Conservation (phyloP, 225 moss, liverwort and hornwort genomes). For the Asterella californica region DNA sequence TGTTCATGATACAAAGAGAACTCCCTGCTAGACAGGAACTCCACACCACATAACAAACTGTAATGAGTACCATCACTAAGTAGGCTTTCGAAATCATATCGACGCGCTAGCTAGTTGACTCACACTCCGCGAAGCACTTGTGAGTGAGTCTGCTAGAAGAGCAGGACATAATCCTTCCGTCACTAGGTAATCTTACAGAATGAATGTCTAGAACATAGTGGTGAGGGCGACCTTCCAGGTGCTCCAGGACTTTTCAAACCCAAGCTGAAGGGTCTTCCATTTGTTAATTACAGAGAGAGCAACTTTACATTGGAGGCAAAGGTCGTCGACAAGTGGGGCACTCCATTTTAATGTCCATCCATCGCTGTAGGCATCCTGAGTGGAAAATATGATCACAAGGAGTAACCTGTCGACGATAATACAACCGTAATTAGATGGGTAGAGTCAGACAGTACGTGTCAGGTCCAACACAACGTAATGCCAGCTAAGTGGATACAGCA, state of each 20-base stretch:
- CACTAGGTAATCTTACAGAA: no score
- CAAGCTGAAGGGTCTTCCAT: neutral
- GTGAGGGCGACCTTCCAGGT: neutral
- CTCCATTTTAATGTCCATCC: conserved; percentile 99
- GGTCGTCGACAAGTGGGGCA: conserved; percentile 90
- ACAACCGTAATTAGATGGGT: neutral
- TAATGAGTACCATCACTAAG: neutral
- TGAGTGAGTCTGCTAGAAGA: neutral
- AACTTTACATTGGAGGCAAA: conserved; percentile 77
- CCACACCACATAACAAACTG: neutral
- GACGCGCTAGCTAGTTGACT: neutral
- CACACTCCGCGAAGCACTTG: neutral
- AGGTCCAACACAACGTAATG: neutral
- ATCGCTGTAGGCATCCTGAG: conserved; percentile 85
- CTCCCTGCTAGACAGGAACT: neutral
- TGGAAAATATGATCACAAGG: conserved; percentile 97
- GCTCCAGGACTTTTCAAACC: neutral
- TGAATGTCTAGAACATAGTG: neutral
- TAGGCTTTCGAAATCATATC: neutral
- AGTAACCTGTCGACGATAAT: conserved; percentile 54
- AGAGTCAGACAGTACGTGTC: no score
- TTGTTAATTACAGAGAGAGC: conserved; percentile 10
- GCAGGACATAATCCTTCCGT: neutral
- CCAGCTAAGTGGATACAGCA: neutral
- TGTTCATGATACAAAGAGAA: neutral